Evolutionary conservation across 495 filamentous ascomycete species (phyloP), one percentile per base, ranked within the genome.

Genomic region (Penicillium flavigenum): DNA sequence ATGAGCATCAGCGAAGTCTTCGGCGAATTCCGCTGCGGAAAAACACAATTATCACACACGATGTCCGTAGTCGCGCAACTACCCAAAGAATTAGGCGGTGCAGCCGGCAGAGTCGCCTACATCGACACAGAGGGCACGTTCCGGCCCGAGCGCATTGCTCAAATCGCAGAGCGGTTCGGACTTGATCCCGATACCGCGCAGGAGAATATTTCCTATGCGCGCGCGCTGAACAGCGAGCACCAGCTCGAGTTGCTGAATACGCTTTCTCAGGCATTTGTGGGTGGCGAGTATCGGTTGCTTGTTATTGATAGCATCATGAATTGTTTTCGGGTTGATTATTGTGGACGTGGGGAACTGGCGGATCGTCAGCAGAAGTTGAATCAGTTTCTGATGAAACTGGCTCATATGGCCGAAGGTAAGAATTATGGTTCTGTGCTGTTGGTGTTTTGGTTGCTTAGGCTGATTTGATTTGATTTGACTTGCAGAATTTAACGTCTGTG

Each of bases 111-210:
- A 64, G 88, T 89, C 41, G 88, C 88, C 36, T 91, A 89, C 62
- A 90, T 92, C 65, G 86, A 92, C 61, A 91, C 88, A 4, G 88
- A 92, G 65, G 88, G 88, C 19, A 91, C 88, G 0, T 92, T 91
- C 62, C 76, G 88, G 38, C 88, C 88, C 2, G 88, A 92, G 60
- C 76, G 81, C 34, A 87, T 88, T 38, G 75, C 75, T 8, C 88
- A 91, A 67, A 91, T 92, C 59, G 85, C 86, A 10, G 88, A 90
- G 58, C 79, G 88, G 10, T 92, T 89, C 72, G 85, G 86, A 4
- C 75, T 88, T 32, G 86, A 89, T 62, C 77, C 83, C 1, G 84
- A 85, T 39, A 71, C 74, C 42, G 81, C 85, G 26, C 86, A 86
- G 63, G 88, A 91, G 70, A 92, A 92, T 62, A 91, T 92, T 68